Conservation (phyloP, 2,329 filamentous ascomycete species). For the Penicillium brevicompactum region DNA sequence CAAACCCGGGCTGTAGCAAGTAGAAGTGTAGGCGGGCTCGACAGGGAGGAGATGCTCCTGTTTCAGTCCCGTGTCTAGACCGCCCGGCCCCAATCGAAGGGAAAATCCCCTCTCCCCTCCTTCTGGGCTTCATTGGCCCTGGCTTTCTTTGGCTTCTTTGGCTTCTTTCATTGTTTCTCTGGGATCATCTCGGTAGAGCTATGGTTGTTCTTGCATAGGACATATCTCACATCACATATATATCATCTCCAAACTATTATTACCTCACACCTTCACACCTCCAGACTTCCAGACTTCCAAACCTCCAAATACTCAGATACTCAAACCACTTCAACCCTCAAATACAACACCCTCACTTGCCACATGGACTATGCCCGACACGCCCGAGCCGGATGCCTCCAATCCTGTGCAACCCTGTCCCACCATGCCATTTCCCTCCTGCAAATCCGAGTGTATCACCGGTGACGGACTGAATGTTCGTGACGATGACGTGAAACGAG, state of each 20-base stretch:
- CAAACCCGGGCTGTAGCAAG: background rate
- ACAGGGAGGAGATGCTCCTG: slow-evolving; percentile 5
- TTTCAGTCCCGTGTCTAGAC: slow-evolving; percentile 36
- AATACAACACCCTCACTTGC: slow-evolving; percentile 13
- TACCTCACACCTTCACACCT: background rate
- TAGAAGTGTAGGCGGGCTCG: no score
- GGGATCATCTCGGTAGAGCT: background rate
- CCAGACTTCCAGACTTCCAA: background rate
- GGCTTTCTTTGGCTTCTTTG: background rate
- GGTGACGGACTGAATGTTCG: slow-evolving; percentile 24
- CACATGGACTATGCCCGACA: slow-evolving; percentile 38
- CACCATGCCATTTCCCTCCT: slow-evolving; percentile 32
- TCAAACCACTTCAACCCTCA: slow-evolving; percentile 1
- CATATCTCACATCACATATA: background rate
- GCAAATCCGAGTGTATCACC: slow-evolving; percentile 33
- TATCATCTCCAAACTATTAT: background rate
- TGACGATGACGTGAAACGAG: slow-evolving; percentile 26
- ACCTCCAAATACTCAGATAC: background rate
- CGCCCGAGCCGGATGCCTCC: slow-evolving; percentile 35
- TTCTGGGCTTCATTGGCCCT: slow-evolving; percentile 1
- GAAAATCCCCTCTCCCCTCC: slow-evolving; percentile 29
- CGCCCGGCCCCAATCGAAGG: slow-evolving; percentile 30
- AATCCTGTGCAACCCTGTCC: slow-evolving; percentile 27
- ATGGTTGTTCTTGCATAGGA: slow-evolving; percentile 13
- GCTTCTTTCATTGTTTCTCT: no score